phyloP scores from a whole-genome alignment of 1,139 yeast species.

The Protomyces lactucae-debilis region DNA sequence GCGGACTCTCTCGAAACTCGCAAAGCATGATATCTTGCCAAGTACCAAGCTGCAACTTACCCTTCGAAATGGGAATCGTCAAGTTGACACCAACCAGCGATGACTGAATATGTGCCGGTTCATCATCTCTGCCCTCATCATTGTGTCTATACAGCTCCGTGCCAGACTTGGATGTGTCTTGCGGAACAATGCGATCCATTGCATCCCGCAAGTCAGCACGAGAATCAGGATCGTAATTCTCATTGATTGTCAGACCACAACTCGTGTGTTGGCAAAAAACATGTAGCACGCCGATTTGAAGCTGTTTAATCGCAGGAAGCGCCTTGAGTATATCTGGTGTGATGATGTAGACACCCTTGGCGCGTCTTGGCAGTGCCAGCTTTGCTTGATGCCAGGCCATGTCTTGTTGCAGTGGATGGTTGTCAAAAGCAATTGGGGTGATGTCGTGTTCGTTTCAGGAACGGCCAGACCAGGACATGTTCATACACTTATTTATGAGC shows the following conservation, averaged over 20 bases:
- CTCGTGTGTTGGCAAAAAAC: constrained; percentile 73
- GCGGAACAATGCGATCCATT: constrained; percentile 64
- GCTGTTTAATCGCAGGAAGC: constrained; percentile 57
- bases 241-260: constrained; percentile 70
- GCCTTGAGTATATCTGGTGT: constrained; percentile 57
- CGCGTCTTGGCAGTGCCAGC: constrained; percentile 47
- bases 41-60: constrained; percentile 65
- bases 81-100: constrained; percentile 58
- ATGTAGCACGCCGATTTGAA: constrained; percentile 60
- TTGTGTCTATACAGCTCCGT: constrained; percentile 49
- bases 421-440: too few relatives aligned
- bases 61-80: constrained; percentile 64
- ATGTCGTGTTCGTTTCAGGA: too few relatives aligned
- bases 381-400: constrained; percentile 1
- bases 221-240: constrained; percentile 76
- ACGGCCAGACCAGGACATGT: too few relatives aligned
- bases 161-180: constrained; percentile 41
- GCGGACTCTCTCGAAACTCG: constrained; percentile 63
- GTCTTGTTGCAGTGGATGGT: background rate
- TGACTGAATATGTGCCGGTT: constrained; percentile 69
- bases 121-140: constrained; percentile 71
- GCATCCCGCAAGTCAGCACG: constrained; percentile 62
- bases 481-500: too few relatives aligned
- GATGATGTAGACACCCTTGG: constrained; percentile 65
- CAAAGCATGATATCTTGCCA: constrained; percentile 81